Base-by-base conservation (phyloP, 495 filamentous ascomycete genomes). In the Choiromyces venosus region DNA sequence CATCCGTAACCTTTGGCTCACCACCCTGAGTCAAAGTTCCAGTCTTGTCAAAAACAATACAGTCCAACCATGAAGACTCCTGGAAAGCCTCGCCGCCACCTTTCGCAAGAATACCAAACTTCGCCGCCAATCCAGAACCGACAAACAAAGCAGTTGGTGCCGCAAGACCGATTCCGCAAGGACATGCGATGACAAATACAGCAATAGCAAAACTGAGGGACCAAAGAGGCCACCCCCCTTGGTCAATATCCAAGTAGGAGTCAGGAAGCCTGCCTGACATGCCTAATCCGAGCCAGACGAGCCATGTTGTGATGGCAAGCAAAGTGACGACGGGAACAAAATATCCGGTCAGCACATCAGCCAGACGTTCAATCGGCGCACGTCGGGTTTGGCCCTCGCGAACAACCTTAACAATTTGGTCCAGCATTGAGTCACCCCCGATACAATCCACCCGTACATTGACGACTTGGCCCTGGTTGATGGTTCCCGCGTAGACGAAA, bases 21-120 rank as follows among this genome's bases (percentile, higher is more conserved):
- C 91, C 92, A 44, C 94, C 94, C 77, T 92, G 84, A 0, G 94
- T 98, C 67, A 98, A 83, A 1, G 94, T 98, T 0, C 94, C 94
- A 0, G 94, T 98, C 84, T 98, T 98, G 84, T 98, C 94, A 78
- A 98, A 97, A 19, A 97, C 93, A 33, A 97, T 88, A 70, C 89
- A 90, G 81, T 96, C 92, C 9, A 97, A 86, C 5, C 86, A 86
- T 75, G 93, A 96, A 16, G 95, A 93, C 83, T 96, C 93, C 82
- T 98, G 92, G 78, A 98, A 97, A 1, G 95, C 94, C 79, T 97
- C 93, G 36, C 94, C 95, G 25, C 94, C 94, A n/a, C 94, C 94
- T 82, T 95, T 94, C 73, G 93, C 94, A 4, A 98, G 84, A 67
- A 98, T 96, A 7, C 95, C 94, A 79, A 94, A 84, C 76, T 91